Conservation (phyloP, 2,329 filamentous ascomycete genomes). For the Coniella vitis region DNA sequence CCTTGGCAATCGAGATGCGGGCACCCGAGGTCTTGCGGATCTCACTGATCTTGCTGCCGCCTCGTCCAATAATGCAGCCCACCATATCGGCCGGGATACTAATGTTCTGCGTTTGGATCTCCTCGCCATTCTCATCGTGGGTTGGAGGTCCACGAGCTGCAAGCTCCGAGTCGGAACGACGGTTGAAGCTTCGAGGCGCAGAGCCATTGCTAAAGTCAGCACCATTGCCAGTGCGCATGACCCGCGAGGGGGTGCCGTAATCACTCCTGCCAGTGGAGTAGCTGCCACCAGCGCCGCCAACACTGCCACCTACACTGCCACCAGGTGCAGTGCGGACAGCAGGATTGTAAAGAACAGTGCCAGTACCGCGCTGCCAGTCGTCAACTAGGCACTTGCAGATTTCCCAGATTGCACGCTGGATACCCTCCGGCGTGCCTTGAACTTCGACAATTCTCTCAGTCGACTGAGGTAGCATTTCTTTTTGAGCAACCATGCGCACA, state of each 20-base stretch:
- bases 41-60: slow-evolving; percentile 95
- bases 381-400: slow-evolving; percentile 98
- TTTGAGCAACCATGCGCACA: slow-evolving; percentile 98
- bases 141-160: slow-evolving; percentile 74
- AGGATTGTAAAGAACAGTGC: slow-evolving; percentile 96
- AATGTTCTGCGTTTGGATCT: slow-evolving; percentile 98
- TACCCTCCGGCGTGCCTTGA: slow-evolving; percentile 88
- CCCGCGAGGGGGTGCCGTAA: slow-evolving; percentile 59
- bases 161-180: slow-evolving; percentile 78
- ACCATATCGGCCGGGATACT: slow-evolving; percentile 99
- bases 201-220: slow-evolving; percentile 90
- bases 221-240: slow-evolving; percentile 92
- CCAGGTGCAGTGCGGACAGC: slow-evolving; percentile 76
- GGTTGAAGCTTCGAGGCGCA: slow-evolving; percentile 56
- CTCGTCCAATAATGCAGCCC: slow-evolving; percentile 95
- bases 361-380: slow-evolving; percentile 94
- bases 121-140: slow-evolving; percentile 92
- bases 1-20: slow-evolving; percentile 95
- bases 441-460: slow-evolving; percentile 97
- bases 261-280: slow-evolving; percentile 43
- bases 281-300: slow-evolving; percentile 43
- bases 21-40: slow-evolving; percentile 95
- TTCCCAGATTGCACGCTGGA: slow-evolving; percentile 95
- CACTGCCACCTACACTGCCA: slow-evolving; percentile 35
- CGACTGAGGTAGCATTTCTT: slow-evolving; percentile 98